Percentiles rank a stretch among this genome's conserved stretches.
These are phyloP conservation scores for Podaxis mareebaensis DNA, from an alignment of 768 basidiomycete genomes.

Conservation along the genomic window DNA sequence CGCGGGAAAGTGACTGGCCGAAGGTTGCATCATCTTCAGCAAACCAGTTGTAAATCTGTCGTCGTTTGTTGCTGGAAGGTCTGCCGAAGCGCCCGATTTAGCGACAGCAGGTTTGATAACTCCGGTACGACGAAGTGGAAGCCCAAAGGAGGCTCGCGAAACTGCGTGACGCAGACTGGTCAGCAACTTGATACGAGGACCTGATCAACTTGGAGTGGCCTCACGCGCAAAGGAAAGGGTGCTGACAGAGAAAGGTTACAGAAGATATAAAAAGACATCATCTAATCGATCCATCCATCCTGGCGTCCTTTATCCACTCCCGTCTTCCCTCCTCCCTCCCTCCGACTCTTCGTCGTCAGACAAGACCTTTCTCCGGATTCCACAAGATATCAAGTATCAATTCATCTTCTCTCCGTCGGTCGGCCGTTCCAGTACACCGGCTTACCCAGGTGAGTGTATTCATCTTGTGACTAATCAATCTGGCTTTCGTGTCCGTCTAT, in stretches of 20 bases:
- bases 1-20: not conserved
- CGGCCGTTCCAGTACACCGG: slow-evolving; percentile 5
- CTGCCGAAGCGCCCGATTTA: not conserved
- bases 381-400: slow-evolving; percentile 11
- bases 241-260: slow-evolving; percentile 1
- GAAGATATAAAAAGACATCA: slow-evolving; percentile 16
- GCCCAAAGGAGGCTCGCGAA: not conserved
- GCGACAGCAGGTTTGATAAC: not conserved
- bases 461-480: not conserved
- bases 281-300: slow-evolving; percentile 18
- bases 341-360: slow-evolving; percentile 12
- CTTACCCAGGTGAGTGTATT: slow-evolving; percentile 24
- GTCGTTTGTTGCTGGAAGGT: not conserved
- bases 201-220: slow-evolving; percentile 2
- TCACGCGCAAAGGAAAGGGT: not conserved
- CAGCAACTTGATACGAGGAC: not conserved
- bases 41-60: not conserved
- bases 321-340: slow-evolving; percentile 13
- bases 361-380: not conserved
- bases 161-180: not conserved
- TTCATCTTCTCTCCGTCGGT: slow-evolving; percentile 12
- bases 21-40: not conserved
- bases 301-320: slow-evolving; percentile 23
- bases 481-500: not conserved
- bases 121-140: not conserved